Evolutionary conservation across 164 flowering plant species (phyloP).

Genomic region (Paratinospora sagittata): DNA sequence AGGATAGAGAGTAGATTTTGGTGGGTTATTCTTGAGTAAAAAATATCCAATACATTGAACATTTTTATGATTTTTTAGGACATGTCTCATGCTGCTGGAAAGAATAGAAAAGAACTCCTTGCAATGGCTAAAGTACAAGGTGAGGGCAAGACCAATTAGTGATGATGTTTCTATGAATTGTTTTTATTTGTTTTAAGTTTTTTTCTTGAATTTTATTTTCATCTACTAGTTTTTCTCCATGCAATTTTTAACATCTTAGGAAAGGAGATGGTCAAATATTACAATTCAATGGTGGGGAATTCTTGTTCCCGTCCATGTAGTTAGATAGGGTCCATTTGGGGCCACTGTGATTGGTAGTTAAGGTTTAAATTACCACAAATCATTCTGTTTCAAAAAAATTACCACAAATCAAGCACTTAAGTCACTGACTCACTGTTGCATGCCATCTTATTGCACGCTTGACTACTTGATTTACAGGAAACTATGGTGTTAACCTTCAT

Average conservation of each 20-base stretch:
- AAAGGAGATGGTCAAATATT: no score
- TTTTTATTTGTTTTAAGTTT: neutral
- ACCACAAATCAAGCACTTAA: no score
- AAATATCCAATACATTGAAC: neutral
- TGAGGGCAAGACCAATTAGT: slow-evolving; percentile 63
- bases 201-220: neutral
- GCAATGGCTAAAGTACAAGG: slow-evolving; percentile 80
- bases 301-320: no score
- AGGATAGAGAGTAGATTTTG: neutral
- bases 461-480: no score
- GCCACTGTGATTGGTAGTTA: no score
- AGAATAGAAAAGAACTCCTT: slow-evolving; percentile 87
- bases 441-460: no score
- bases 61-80: slow-evolving; percentile 39
- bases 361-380: no score
- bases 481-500: no score
- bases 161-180: neutral
- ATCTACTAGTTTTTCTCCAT: neutral
- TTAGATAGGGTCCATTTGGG: no score
- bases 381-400: no score
- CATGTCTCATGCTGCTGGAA: slow-evolving; percentile 90
- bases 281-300: no score
- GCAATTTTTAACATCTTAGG: neutral
- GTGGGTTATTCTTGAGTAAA: neutral
- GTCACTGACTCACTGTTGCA: no score